Conservation (phyloP, 805 yeast genomes). For the Zygoascus bituminiphila region DNA sequence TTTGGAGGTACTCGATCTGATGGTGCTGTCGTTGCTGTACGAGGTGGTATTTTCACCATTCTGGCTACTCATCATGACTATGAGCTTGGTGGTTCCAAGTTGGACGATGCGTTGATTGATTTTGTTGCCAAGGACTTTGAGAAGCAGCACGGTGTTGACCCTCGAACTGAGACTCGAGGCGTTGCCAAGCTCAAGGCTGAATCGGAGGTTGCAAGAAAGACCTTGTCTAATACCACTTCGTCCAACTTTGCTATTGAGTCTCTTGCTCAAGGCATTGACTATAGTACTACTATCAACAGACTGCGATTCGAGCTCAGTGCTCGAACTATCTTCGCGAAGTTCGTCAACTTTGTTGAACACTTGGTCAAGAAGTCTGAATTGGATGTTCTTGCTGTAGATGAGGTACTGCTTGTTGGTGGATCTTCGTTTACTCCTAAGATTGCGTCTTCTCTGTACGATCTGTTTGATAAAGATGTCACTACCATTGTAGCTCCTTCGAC, state of each 20-base stretch:
- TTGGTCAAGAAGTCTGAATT: conserved; percentile 75
- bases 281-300: conserved; percentile 88
- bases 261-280: conserved; percentile 88
- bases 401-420: conserved; percentile 90
- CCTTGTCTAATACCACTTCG: conserved; percentile 79
- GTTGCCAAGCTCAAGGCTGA: conserved; percentile 82
- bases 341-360: conserved; percentile 66
- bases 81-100: conserved; percentile 78
- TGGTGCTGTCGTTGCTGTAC: conserved; percentile 84
- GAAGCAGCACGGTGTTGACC: conserved; percentile 75
- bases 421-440: conserved; percentile 87
- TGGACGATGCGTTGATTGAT: conserved; percentile 74
- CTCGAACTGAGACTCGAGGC: conserved; percentile 73
- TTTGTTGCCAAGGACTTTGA: conserved; percentile 89
- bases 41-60: conserved; percentile 90
- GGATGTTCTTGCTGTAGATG: conserved; percentile 80
- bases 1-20: conserved; percentile 95
- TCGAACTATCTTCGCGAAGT: conserved; percentile 65
- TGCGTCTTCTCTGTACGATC: conserved; percentile 57
- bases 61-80: conserved; percentile 77
- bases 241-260: conserved; percentile 93
- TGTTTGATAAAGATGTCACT: conserved; percentile 72
- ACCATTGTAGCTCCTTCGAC: conserved; percentile 63
- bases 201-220: conserved; percentile 77
- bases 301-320: conserved; percentile 85